Evolutionary conservation across 345 rosid species (phyloP).

Genomic region (Physaria fendleri): DNA sequence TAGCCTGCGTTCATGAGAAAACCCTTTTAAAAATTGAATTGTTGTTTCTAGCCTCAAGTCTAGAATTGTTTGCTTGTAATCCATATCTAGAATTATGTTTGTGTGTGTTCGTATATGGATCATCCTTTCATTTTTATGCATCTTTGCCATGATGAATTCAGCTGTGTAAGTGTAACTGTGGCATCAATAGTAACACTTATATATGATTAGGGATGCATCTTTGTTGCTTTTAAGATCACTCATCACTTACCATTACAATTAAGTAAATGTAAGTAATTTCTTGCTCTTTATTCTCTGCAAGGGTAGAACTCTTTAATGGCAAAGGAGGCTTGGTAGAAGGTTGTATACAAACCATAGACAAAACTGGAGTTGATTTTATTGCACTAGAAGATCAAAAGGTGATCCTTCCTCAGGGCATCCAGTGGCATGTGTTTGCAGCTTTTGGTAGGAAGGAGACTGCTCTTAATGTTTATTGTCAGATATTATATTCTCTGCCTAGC

Average conservation of each 20-base stretch:
- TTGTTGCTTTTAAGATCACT: not conserved
- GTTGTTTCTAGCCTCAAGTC: not conserved
- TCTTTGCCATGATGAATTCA: not conserved
- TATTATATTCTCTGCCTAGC: not conserved
- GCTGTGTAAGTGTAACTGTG: not conserved
- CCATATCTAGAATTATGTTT: not conserved
- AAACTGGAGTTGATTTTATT: slow-evolving; percentile 55
- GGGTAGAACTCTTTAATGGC: slow-evolving; percentile 94
- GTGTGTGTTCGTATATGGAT: not conserved
- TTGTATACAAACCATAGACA: slow-evolving; percentile 51
- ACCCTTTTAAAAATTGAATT: not conserved
- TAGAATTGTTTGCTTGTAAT: not conserved
- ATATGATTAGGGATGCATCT: not conserved
- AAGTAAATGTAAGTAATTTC: not conserved
- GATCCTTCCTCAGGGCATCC: slow-evolving; percentile 44
- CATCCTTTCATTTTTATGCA: not conserved
- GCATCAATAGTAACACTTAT: not conserved
- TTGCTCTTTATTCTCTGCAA: slow-evolving; percentile 33
- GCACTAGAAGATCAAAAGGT: slow-evolving; percentile 55
- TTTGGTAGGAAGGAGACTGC: slow-evolving; percentile 49
- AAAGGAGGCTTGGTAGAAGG: slow-evolving; percentile 74
- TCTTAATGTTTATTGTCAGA: not conserved
- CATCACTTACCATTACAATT: not conserved
- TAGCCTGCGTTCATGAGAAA: not conserved
- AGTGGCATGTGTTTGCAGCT: slow-evolving; percentile 86